phyloP scores from a whole-genome alignment of 2,329 filamentous ascomycete species.

The Furcasterigmium sp. region DNA sequence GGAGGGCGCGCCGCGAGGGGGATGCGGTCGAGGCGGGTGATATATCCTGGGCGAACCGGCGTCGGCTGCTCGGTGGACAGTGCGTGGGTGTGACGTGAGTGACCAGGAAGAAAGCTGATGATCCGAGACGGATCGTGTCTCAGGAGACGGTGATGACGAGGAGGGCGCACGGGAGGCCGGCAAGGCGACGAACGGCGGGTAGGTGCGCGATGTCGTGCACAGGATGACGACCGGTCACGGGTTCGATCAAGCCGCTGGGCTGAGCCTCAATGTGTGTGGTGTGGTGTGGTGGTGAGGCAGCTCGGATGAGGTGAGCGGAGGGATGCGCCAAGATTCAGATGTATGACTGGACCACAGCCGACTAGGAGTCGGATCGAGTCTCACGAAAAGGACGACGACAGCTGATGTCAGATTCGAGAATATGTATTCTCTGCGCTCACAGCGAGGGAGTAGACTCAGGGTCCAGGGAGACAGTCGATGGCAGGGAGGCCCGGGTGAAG shows the following conservation, averaged over 20 bases:
- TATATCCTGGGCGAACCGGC: too few species aligned
- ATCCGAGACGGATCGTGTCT: constrained; percentile 12
- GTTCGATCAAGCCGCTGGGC: neutral
- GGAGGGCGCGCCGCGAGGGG: neutral
- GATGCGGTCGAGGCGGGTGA: neutral
- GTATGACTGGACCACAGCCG: too few species aligned
- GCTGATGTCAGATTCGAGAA: too few species aligned
- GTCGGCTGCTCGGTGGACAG: too few species aligned
- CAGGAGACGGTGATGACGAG: constrained; percentile 14
- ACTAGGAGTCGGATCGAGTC: too few species aligned
- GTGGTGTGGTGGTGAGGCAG: constrained; percentile 4
- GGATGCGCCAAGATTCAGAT: neutral
- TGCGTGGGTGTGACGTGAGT: neutral
- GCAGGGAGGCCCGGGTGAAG: too few species aligned
- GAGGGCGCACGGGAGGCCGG: neutral
- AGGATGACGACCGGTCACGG: constrained; percentile 6
- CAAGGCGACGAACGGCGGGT: neutral
- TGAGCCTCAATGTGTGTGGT: constrained; percentile 13
- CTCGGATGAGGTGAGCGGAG: neutral
- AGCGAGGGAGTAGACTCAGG: too few species aligned
- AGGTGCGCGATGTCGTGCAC: constrained; percentile 11
- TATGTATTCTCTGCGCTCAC: too few species aligned
- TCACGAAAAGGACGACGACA: too few species aligned
- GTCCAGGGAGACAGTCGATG: too few species aligned
- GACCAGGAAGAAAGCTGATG: neutral